Conservation (phyloP, 768 basidiomycete species). For the Lanmaoa pseudosensibilis region DNA sequence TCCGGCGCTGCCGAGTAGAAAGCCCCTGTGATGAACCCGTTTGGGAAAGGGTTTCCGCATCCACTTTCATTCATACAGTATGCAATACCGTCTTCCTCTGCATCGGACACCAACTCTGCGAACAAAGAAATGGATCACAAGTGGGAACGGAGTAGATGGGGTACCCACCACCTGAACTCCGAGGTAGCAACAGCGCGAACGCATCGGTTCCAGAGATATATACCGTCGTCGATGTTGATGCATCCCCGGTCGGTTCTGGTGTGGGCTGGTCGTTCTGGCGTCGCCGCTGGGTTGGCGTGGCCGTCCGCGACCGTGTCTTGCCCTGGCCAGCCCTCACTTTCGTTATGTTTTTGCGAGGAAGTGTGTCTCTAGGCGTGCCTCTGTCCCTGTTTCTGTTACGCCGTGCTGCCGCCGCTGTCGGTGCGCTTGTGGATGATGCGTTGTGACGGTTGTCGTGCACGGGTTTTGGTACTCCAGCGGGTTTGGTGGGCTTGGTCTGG, state of each 20-base stretch:
- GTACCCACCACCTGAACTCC: conserved; percentile 32
- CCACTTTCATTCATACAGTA: conserved; percentile 35
- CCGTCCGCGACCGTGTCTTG: conserved; percentile 1
- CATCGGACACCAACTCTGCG: conserved; percentile 39
- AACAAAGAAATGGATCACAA: background rate
- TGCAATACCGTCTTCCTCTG: conserved; percentile 38
- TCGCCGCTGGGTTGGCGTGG: conserved; percentile 18
- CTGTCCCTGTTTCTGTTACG: background rate
- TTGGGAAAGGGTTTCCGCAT: conserved; percentile 33
- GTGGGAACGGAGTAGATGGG: background rate
- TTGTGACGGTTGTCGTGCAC: background rate
- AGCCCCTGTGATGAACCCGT: conserved; percentile 41
- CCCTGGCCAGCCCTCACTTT: background rate
- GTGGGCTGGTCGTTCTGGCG: conserved; percentile 35
- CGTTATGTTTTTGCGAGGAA: background rate
- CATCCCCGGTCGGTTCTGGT: conserved; percentile 39
- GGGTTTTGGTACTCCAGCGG: background rate
- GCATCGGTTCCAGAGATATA: conserved; percentile 29
- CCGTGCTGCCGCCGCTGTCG: background rate
- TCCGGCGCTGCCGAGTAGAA: conserved; percentile 34
- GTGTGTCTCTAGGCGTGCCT: background rate
- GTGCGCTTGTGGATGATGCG: conserved; percentile 1
- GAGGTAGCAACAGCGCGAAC: conserved; percentile 40
- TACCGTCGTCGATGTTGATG: conserved; percentile 37
- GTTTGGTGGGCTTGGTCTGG: background rate